A percentile compares a stretch with the other conserved stretches of the same genome.
Evolutionary conservation across 352 stramenopile species (phyloP).

Genomic region (Hyaloperonospora arabidopsidis): DNA sequence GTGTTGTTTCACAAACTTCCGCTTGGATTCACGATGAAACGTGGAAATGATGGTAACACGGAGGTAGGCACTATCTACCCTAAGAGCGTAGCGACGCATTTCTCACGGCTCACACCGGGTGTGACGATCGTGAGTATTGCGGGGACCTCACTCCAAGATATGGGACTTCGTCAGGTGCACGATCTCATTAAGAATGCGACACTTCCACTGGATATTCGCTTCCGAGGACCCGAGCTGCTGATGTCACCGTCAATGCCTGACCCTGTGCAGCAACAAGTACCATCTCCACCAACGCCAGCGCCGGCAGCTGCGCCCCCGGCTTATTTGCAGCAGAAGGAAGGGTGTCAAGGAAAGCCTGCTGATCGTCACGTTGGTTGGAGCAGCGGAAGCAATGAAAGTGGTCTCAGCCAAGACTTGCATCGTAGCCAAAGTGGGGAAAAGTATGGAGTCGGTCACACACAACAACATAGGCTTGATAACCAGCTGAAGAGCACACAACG

Average conservation of each 20-base stretch:
- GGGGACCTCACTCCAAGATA: conserved; percentile 39
- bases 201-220: conserved; percentile 62
- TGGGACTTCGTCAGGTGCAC: conserved; percentile 78
- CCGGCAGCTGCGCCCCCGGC: conserved; percentile 2
- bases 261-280: conserved; percentile 7
- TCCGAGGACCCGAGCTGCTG: conserved; percentile 29
- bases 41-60: conserved; percentile 52
- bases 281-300: conserved; percentile 5
- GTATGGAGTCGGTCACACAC: not conserved
- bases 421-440: conserved; percentile 24
- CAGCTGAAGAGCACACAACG: conserved; percentile 18
- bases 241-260: conserved; percentile 9
- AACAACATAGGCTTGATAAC: conserved; percentile 12
- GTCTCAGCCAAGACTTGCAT: conserved; percentile 23
- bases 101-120: conserved; percentile 57
- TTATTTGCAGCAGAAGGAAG: conserved; percentile 10
- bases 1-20: conserved; percentile 81
- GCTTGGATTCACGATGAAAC: conserved; percentile 81
- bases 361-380: conserved; percentile 24
- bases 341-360: conserved; percentile 18
- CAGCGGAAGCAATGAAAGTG: conserved; percentile 28
- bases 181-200: conserved; percentile 72
- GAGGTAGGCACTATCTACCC: conserved; percentile 83
- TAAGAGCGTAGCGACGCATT: conserved; percentile 66
- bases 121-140: conserved; percentile 71